Evolutionary conservation across 257 asterid genomes (phyloP), one percentile per base, ranked within the genome.

Genomic region (Forsythia viridissima): DNA sequence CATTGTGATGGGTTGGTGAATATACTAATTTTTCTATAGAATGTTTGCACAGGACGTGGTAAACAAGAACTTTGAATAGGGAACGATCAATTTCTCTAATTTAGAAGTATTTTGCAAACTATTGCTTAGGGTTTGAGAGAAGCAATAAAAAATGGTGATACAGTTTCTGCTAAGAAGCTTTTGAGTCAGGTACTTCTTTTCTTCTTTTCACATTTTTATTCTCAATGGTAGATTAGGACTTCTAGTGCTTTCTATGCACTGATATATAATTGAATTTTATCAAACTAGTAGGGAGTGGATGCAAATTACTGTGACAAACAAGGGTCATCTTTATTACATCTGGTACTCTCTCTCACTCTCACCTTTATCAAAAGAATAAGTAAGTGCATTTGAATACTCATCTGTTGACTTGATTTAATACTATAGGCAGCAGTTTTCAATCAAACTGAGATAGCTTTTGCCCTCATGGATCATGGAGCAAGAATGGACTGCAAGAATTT

Each of bases 111-210:
- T 66, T 76, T 82, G 71, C 81, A 83, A 76, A 80, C 41, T 39
- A 59, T 75, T 88, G 61, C 72, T 61, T 78, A 92, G 98, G 98
- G 99, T 80, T 82, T 93, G 77, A 90, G 97, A 78, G 98, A 91
- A 87, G 98, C 99, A 87, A 96, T 93, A 81, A 93, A 96, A 86
- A 94, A 92, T 74, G 98, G 99, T n/a, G 97, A 96, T 76, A 78
- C 86, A 5, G 81, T 91, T 55, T 89, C 94, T 67, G 97, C 94
- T 46, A 90, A 84, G 87, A 89, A 87, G 87, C 97, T 96, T 85
- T 81, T 96, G 87, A 89, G 85, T 87, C 96, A 89, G 97, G 99
- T 90, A 84, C 65, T 71, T 80, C 79, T 84, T n/a, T 70, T 73
- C 84, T 75, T 74, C 70, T 70, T 72, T 69, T 78, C 40, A 63